Conservation (phyloP, 768 basidiomycete genomes). For the Galerina sulciceps region DNA sequence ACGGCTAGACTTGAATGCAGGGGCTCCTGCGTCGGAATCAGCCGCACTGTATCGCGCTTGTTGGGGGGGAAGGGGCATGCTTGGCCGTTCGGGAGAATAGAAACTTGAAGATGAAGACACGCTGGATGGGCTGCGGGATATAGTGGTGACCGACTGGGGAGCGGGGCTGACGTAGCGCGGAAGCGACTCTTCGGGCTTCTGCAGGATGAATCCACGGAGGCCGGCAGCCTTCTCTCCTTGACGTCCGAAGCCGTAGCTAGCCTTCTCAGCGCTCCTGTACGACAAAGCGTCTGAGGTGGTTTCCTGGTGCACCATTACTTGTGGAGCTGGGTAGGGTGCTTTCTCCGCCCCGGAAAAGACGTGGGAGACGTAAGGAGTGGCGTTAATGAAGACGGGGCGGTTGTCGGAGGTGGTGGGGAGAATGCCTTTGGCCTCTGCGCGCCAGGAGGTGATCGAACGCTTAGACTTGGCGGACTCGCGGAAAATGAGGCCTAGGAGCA, state of each 20-base stretch:
- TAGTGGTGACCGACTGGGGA: slow-evolving; percentile 27
- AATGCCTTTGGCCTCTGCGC: slow-evolving; percentile 56
- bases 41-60: slow-evolving; percentile 6
- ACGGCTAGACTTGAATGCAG: slow-evolving; percentile 38
- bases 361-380: slow-evolving; percentile 36
- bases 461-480: slow-evolving; percentile 66
- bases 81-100: slow-evolving; percentile 28
- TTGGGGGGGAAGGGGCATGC: slow-evolving; percentile 8
- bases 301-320: slow-evolving; percentile 22
- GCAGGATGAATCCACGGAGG: slow-evolving; percentile 53
- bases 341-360: slow-evolving; percentile 26
- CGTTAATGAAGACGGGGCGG: slow-evolving; percentile 37
- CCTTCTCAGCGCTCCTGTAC: slow-evolving; percentile 39
- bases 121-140: slow-evolving; percentile 33
- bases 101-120: slow-evolving; percentile 40
- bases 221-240: slow-evolving; percentile 82
- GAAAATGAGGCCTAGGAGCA: slow-evolving; percentile 81
- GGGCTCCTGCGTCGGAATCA: slow-evolving; percentile 15
- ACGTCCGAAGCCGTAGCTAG: slow-evolving; percentile 76
- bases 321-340: slow-evolving; percentile 5
- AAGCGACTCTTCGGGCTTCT: slow-evolving; percentile 34
- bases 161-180: slow-evolving; percentile 43
- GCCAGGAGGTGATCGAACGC: slow-evolving; percentile 72
- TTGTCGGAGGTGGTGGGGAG: slow-evolving; percentile 50
- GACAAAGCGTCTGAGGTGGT: slow-evolving; percentile 30